Percentiles rank a stretch among this genome's conserved stretches.
Evolutionary conservation across 257 asterid species (phyloP).

Genomic region (Fraxinus quadrangulata): DNA sequence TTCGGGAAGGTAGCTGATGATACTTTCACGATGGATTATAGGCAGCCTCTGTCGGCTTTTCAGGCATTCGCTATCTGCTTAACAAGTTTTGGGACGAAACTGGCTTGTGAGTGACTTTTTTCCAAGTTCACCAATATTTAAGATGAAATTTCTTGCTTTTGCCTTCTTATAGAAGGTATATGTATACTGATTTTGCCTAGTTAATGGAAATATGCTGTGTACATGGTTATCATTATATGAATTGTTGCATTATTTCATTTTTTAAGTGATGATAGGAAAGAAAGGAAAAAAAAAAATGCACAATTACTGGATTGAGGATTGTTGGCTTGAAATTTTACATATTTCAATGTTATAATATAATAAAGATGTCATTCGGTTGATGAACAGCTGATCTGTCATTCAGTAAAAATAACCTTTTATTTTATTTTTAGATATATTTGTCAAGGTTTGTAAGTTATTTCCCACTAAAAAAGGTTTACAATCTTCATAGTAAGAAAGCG

Average conservation of each 20-base stretch:
- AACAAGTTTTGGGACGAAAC: conserved; percentile 87
- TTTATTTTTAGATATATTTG: too few species aligned
- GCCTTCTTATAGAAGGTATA: background rate
- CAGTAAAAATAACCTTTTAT: too few species aligned
- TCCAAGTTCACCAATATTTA: background rate
- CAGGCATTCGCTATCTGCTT: conserved; percentile 94
- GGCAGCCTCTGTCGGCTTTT: conserved; percentile 87
- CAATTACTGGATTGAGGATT: background rate
- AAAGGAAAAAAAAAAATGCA: background rate
- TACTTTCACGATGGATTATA: conserved; percentile 78
- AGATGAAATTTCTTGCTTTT: background rate
- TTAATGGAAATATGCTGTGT: conserved; percentile 29
- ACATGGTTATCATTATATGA: conserved; percentile 18
- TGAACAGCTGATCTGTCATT: too few species aligned
- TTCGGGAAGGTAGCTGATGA: conserved; percentile 87
- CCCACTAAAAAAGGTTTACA: too few species aligned
- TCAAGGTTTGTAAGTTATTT: too few species aligned
- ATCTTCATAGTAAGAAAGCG: too few species aligned
- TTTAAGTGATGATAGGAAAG: conserved; percentile 7
- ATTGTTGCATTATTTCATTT: conserved; percentile 21
- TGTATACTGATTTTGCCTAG: conserved; percentile 10
- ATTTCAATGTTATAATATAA: too few species aligned
- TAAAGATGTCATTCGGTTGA: too few species aligned
- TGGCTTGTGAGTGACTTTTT: conserved; percentile 64
- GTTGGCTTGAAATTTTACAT: too few species aligned